A percentile compares a stretch with the other conserved stretches of the same genome.
These are phyloP conservation scores for Pichia sp. DNA, from an alignment of 1,139 yeast species.

Conservation along the genomic window DNA sequence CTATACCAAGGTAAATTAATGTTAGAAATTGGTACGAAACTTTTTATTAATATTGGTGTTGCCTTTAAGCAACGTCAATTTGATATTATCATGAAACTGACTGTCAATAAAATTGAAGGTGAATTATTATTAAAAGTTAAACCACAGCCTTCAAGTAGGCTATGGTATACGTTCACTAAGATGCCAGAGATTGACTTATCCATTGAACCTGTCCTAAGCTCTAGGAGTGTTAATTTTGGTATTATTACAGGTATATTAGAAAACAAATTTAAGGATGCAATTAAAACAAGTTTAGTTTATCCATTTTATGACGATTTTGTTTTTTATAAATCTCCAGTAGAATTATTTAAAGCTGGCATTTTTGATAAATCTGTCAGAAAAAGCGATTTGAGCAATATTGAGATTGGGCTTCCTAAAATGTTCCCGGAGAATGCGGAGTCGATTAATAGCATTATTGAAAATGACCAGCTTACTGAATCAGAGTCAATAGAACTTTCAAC, in stretches of 20 bases:
- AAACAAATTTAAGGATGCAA: conserved; percentile 70
- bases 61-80: conserved; percentile 76
- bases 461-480: conserved; percentile 9
- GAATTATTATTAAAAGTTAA: conserved; percentile 63
- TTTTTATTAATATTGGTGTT: conserved; percentile 64
- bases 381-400: neutral
- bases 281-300: conserved; percentile 70
- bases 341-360: conserved; percentile 83
- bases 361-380: conserved; percentile 50
- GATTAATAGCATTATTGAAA: neutral
- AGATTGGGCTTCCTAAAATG: neutral
- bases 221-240: conserved; percentile 70
- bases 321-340: conserved; percentile 57
- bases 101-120: conserved; percentile 65
- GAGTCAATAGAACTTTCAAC: conserved; percentile 1
- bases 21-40: conserved; percentile 73
- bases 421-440: neutral
- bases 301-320: conserved; percentile 89
- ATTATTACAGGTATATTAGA: conserved; percentile 77
- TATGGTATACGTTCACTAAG: conserved; percentile 84
- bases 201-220: conserved; percentile 84
- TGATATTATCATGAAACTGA: conserved; percentile 66
- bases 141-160: conserved; percentile 83
- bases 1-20: conserved; percentile 69
- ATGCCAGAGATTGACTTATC: conserved; percentile 75